Conservation (phyloP, 257 asterid species). For the Nicotiana paniculata region DNA sequence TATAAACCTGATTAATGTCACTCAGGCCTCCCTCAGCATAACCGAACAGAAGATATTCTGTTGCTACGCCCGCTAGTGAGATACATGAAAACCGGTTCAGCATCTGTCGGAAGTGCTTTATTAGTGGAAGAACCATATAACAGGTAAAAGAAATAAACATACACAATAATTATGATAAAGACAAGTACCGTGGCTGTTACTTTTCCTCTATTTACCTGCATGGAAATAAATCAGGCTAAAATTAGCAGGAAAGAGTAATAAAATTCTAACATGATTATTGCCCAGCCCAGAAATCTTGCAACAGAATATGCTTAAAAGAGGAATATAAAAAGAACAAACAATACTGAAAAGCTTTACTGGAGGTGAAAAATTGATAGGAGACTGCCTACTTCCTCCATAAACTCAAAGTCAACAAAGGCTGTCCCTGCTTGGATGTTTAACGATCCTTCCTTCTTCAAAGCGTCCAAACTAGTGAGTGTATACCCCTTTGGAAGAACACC, state of each 20-base stretch:
- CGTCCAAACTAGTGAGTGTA: conserved; percentile 84
- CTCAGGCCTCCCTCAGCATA: conserved; percentile 91
- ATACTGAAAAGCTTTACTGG: neutral
- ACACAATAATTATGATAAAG: neutral
- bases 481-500: conserved; percentile 89
- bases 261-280: neutral
- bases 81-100: conserved; percentile 84
- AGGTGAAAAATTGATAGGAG: conserved; percentile 5
- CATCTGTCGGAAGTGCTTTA: conserved; percentile 36
- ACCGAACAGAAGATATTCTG: conserved; percentile 85
- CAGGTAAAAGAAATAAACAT: neutral
- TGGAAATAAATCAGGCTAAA: neutral
- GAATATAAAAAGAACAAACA: neutral
- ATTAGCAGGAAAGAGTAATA: neutral
- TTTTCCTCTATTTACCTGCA: conserved; percentile 82
- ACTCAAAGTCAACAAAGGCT: conserved; percentile 88
- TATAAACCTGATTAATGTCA: conserved; percentile 61
- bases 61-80: conserved; percentile 91
- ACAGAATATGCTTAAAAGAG: conserved; percentile 1
- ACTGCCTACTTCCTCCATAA: conserved; percentile 74
- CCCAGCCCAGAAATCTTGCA: neutral
- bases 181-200: conserved; percentile 68
- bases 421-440: conserved; percentile 96
- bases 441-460: conserved; percentile 83
- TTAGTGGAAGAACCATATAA: conserved; percentile 5